Evolutionary conservation across 495 filamentous ascomycete species (phyloP).

Genomic region (Daldinia childiae): DNA sequence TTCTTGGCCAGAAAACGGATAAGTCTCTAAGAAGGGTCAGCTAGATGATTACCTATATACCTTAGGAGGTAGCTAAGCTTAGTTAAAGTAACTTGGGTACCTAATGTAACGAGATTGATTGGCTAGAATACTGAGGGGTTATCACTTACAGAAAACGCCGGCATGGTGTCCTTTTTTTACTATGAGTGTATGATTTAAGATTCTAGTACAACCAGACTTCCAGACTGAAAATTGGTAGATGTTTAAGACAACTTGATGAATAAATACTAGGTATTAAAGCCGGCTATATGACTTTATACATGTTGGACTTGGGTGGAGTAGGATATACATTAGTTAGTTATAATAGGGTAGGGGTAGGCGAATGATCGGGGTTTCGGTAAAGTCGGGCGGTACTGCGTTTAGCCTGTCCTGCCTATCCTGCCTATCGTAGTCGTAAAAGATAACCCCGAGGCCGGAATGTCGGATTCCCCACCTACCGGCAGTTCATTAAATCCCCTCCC

Average conservation of each 20-base stretch:
- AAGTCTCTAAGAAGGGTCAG: slow-evolving; percentile 64
- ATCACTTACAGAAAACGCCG: slow-evolving; percentile 36
- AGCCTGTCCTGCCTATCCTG: slow-evolving; percentile 30
- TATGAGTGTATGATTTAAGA: neutral
- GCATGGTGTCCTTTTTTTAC: slow-evolving; percentile 20
- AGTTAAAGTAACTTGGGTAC: neutral
- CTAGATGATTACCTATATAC: neutral
- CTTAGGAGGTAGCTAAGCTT: too few species aligned
- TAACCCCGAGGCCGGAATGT: slow-evolving; percentile 38
- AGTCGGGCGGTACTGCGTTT: slow-evolving; percentile 36
- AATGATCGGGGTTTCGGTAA: slow-evolving; percentile 39
- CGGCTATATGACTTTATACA: slow-evolving; percentile 6
- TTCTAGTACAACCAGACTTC: neutral
- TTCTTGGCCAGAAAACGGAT: slow-evolving; percentile 82
- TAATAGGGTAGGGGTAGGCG: slow-evolving; percentile 1
- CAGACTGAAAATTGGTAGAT: neutral
- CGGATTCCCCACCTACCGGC: slow-evolving; percentile 39
- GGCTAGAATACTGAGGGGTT: slow-evolving; percentile 22
- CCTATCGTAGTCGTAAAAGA: neutral
- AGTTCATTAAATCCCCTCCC: slow-evolving; percentile 30
- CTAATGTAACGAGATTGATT: neutral
- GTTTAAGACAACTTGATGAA: neutral
- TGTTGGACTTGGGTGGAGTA: neutral
- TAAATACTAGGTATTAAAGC: neutral
- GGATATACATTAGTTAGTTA: neutral